Base-by-base conservation (phyloP, 1,284 basidiomycete species). In the Phenoliferia sp. region DNA sequence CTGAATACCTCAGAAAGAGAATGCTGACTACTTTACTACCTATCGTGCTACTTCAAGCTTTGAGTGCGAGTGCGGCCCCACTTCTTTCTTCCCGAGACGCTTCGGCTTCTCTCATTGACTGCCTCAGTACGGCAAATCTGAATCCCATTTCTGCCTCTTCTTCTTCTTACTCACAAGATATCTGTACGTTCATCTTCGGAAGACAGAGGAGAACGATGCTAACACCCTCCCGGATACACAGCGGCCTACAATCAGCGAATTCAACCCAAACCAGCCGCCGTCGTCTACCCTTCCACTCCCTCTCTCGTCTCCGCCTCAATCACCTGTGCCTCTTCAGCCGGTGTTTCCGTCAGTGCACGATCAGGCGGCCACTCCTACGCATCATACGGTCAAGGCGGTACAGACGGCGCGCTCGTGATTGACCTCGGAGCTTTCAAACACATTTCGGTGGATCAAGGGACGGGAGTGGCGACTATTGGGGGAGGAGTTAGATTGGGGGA, bases 351-450 rank as follows among this genome's bases (percentile, higher is more conserved):
- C 34, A 72, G 73, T 19, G 78, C 79, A 5, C 67, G 79, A 9
- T 74, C 75, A 28, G 79, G 79, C 7, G 79, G 79, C 2, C 79
- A 80, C 59, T 76, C 75, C 3, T 80, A 80, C 48, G 7, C 48
- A 6, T 57, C 2, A 22, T 57, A 1, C 2, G 39, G 39, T 22
- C 39, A 12, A 12, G 39, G 39, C 12, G 39, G 39, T 44, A 44
- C 39, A 44, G 39, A 44, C 22, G 39, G 39, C 12, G 73, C 69
- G 16, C 60, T 71, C 34, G 67, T 79, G 31, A 69, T 75, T 58
- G 65, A 70, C 33, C 66, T 79, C 29, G 39, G 39, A 22, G 48
- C 56, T 15, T 71, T 74, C 67, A 55, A 63, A 17, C 22, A 22
- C 17, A 52, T 52, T n/a, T 36, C 33, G n/a, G 70, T 74, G n/a